phyloP scores from a whole-genome alignment of 805 yeast species.

The Cyberlindnera lachancei region DNA sequence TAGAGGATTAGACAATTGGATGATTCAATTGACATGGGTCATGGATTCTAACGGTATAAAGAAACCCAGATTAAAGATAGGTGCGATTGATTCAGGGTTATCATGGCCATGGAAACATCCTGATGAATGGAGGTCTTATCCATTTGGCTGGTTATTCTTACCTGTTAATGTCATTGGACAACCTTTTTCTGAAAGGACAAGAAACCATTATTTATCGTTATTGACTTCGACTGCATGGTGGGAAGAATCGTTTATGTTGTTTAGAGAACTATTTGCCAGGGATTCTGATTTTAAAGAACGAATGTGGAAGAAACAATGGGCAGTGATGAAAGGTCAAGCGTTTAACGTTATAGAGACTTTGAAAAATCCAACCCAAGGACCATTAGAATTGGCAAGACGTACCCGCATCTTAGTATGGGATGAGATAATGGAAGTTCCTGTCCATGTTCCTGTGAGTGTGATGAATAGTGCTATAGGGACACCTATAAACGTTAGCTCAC shows the following conservation, averaged over 20 bases:
- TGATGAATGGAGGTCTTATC: constrained; percentile 74
- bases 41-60: constrained; percentile 13
- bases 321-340: constrained; percentile 71
- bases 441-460: constrained; percentile 28
- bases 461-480: constrained; percentile 39
- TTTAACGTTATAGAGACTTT: constrained; percentile 65
- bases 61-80: constrained; percentile 41
- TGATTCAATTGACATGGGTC: constrained; percentile 51
- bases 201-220: constrained; percentile 49
- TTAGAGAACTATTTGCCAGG: constrained; percentile 41
- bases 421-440: constrained; percentile 53
- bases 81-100: constrained; percentile 71
- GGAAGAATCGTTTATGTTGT: constrained; percentile 46
- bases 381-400: constrained; percentile 56
- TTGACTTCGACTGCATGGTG: constrained; percentile 63
- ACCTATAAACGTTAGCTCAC: constrained; percentile 15
- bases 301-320: constrained; percentile 62
- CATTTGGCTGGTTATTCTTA: constrained; percentile 70
- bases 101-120: constrained; percentile 81
- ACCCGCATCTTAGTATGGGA: constrained; percentile 53
- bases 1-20: constrained; percentile 72
- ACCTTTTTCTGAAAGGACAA: constrained; percentile 51
- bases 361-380: constrained; percentile 51
- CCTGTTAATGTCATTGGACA: constrained; percentile 59
- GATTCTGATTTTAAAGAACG: constrained; percentile 59